phyloP scores from a whole-genome alignment of 441 rosid genomes.

The Gossypium gossypioides region DNA sequence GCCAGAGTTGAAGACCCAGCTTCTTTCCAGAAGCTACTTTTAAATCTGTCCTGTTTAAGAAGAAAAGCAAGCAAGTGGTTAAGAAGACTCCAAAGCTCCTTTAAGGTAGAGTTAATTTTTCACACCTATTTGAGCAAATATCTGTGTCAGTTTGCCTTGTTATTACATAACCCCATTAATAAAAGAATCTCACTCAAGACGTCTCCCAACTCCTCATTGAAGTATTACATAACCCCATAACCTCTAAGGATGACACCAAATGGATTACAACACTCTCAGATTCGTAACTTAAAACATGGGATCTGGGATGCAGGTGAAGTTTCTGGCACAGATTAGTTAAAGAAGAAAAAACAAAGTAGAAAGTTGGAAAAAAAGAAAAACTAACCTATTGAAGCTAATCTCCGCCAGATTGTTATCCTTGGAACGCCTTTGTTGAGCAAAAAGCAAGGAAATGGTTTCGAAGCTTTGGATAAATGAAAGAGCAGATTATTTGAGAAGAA shows the following conservation, averaged over 20 bases:
- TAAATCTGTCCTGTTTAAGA: slow-evolving; percentile 17
- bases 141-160: neutral
- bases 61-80: neutral
- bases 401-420: slow-evolving; percentile 10
- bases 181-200: neutral
- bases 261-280: neutral
- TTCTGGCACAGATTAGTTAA: neutral
- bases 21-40: slow-evolving; percentile 41
- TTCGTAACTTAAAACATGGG: neutral
- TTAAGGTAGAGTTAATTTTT: neutral
- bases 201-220: neutral
- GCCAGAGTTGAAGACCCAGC: slow-evolving; percentile 60
- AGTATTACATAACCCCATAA: no score
- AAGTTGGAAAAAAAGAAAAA: no score
- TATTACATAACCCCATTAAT: slow-evolving; percentile 1
- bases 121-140: neutral
- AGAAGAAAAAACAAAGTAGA: neutral
- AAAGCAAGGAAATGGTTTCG: neutral
- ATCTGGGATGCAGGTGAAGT: neutral
- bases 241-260: neutral
- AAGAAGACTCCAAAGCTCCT: slow-evolving; percentile 9
- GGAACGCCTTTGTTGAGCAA: neutral
- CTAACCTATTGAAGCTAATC: slow-evolving; percentile 17
- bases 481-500: neutral
- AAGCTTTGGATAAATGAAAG: neutral